Evolutionary conservation across 169 alveolate genomes (phyloP).

Genomic region (Eimeria falciformis): DNA sequence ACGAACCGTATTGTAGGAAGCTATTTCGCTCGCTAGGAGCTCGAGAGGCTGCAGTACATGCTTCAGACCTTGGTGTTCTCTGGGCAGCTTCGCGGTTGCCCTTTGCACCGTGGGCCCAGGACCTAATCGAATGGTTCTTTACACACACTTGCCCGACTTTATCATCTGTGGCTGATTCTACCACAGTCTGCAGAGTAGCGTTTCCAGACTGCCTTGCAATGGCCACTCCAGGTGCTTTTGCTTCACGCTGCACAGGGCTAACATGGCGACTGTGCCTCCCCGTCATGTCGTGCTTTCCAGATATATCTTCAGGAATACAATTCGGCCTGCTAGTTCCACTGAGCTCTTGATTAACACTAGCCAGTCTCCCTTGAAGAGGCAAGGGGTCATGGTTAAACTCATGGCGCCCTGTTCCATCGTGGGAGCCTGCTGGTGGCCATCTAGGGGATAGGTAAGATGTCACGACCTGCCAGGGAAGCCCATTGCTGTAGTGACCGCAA

Average conservation of each 20-base stretch:
- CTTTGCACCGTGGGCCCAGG: neutral
- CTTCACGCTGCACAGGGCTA: neutral
- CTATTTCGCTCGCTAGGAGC: neutral
- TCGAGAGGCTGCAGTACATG: slow-evolving; percentile 10
- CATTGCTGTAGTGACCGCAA: neutral
- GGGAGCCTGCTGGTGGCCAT: slow-evolving; percentile 4
- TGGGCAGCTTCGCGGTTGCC: neutral
- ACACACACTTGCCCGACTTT: neutral
- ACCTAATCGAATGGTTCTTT: neutral
- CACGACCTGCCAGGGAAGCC: slow-evolving; percentile 5
- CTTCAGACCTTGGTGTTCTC: neutral
- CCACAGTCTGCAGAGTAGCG: neutral
- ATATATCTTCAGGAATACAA: neutral
- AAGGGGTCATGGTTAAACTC: neutral
- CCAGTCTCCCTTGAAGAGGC: neutral
- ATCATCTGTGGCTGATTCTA: neutral
- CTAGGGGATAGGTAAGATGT: slow-evolving; percentile 11
- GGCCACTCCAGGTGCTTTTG: neutral
- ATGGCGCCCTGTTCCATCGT: neutral
- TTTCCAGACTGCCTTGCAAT: neutral
- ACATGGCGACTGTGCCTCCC: neutral
- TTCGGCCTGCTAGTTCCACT: neutral
- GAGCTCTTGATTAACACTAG: neutral
- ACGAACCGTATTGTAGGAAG: neutral
- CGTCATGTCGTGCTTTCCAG: neutral